Conservation (phyloP, 805 yeast genomes). For the Lipomyces kockii region DNA sequence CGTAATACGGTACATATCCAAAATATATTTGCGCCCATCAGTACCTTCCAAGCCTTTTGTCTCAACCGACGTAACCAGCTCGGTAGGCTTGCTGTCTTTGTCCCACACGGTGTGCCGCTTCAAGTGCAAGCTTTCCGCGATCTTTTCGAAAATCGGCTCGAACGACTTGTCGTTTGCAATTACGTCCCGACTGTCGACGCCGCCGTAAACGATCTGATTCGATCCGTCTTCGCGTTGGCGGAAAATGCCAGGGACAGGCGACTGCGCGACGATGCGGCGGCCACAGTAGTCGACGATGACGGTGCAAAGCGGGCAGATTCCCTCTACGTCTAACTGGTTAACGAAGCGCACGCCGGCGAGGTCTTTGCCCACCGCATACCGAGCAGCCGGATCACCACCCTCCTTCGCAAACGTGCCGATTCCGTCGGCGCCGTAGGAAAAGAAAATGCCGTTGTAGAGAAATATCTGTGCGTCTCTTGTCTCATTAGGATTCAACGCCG, state of each 20-base stretch:
- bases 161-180: slow-evolving; percentile 60
- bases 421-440: slow-evolving; percentile 74
- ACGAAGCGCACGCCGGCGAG: slow-evolving; percentile 69
- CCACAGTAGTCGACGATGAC: slow-evolving; percentile 91
- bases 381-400: slow-evolving; percentile 87
- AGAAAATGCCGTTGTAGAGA: slow-evolving; percentile 83
- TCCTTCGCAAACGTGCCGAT: slow-evolving; percentile 65
- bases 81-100: slow-evolving; percentile 51
- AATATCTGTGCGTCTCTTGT: slow-evolving; percentile 64
- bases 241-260: slow-evolving; percentile 93
- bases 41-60: slow-evolving; percentile 85
- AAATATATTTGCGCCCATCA: slow-evolving; percentile 81
- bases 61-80: slow-evolving; percentile 71
- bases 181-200: slow-evolving; percentile 60
- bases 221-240: slow-evolving; percentile 48
- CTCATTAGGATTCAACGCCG: slow-evolving; percentile 82
- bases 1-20: slow-evolving; percentile 81
- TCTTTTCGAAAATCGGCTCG: slow-evolving; percentile 57
- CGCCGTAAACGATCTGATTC: slow-evolving; percentile 73
- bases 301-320: slow-evolving; percentile 74
- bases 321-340: slow-evolving; percentile 65
- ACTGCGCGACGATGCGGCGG: slow-evolving; percentile 84
- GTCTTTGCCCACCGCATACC: slow-evolving; percentile 80
- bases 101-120: slow-evolving; percentile 66
- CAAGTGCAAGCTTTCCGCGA: slow-evolving; percentile 78